These are phyloP conservation scores for Luvunga scandens DNA, from an alignment of 345 rosid species.

Conservation along the genomic window DNA sequence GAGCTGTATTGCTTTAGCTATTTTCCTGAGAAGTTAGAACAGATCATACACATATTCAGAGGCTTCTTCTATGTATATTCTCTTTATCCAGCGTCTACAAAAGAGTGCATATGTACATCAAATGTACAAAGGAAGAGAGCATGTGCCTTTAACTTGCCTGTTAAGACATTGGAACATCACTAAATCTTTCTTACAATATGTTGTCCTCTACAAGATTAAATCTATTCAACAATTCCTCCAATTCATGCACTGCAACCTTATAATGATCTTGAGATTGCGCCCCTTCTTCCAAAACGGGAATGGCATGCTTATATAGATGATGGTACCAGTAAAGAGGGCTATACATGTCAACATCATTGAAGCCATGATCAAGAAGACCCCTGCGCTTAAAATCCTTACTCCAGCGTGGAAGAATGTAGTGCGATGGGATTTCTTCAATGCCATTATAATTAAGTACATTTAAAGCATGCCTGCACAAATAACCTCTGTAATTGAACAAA, in stretches of 20 bases:
- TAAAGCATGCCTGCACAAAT: constrained; percentile 55
- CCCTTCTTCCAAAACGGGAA: constrained; percentile 39
- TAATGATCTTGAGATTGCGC: constrained; percentile 34
- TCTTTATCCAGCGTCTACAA: neutral
- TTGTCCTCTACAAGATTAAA: constrained; percentile 33
- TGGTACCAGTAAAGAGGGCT: constrained; percentile 31
- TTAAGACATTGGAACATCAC: neutral
- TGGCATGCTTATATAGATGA: constrained; percentile 27
- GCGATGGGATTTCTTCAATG: constrained; percentile 46
- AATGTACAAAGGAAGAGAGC: neutral
- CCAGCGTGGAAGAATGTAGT: constrained; percentile 44
- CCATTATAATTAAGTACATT: constrained; percentile 51
- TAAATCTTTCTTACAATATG: constrained; percentile 4
- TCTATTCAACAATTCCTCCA: constrained; percentile 41
- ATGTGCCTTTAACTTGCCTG: neutral
- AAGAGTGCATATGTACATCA: neutral
- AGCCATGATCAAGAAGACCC: constrained; percentile 21
- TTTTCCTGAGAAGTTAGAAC: neutral
- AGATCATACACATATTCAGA: neutral
- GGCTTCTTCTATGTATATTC: neutral
- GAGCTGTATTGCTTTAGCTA: neutral
- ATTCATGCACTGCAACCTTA: constrained; percentile 39
- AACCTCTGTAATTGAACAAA: constrained; percentile 54
- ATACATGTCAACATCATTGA: constrained; percentile 24
- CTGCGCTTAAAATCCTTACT: constrained; percentile 36